phyloP scores from a whole-genome alignment of 139 green algal species.

The Monoraphidium neglectum region DNA sequence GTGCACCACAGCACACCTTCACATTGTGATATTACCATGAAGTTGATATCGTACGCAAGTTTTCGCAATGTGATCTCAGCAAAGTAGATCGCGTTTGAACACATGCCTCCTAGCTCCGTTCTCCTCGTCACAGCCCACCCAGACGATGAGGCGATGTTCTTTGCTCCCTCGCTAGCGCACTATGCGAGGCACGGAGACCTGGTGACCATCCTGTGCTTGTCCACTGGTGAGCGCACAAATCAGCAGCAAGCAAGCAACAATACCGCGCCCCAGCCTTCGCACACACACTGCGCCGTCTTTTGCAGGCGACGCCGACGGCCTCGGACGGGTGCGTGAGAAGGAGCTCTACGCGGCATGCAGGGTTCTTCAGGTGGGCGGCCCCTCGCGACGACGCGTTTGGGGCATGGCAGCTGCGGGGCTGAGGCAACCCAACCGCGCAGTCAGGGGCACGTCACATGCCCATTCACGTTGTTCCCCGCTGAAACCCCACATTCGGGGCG shows the following conservation, averaged over 20 bases:
- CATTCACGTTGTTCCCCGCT: neutral
- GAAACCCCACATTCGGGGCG: too few relatives aligned
- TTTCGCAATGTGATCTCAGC: too few relatives aligned
- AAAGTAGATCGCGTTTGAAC: too few relatives aligned
- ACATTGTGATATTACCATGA: too few relatives aligned
- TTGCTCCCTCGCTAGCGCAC: conserved; percentile 28
- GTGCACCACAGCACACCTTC: too few relatives aligned
- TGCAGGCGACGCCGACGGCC: conserved; percentile 51
- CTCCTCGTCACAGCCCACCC: conserved; percentile 60
- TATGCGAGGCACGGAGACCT: neutral
- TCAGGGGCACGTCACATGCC: neutral
- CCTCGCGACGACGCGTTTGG: neutral
- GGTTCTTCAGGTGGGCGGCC: conserved; percentile 27
- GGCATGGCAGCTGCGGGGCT: neutral
- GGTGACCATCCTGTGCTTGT: conserved; percentile 50
- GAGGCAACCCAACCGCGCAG: neutral
- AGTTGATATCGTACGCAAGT: too few relatives aligned
- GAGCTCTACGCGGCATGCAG: conserved; percentile 45
- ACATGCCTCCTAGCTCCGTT: too few relatives aligned
- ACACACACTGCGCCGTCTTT: neutral
- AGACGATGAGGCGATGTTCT: conserved; percentile 71
- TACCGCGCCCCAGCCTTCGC: neutral
- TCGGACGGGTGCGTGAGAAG: conserved; percentile 30
- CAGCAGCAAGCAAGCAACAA: neutral
- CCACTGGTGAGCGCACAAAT: conserved; percentile 26